Evolutionary conservation across 2,329 filamentous ascomycete genomes (phyloP).

Genomic region (Xylariomycetidae sp.): DNA sequence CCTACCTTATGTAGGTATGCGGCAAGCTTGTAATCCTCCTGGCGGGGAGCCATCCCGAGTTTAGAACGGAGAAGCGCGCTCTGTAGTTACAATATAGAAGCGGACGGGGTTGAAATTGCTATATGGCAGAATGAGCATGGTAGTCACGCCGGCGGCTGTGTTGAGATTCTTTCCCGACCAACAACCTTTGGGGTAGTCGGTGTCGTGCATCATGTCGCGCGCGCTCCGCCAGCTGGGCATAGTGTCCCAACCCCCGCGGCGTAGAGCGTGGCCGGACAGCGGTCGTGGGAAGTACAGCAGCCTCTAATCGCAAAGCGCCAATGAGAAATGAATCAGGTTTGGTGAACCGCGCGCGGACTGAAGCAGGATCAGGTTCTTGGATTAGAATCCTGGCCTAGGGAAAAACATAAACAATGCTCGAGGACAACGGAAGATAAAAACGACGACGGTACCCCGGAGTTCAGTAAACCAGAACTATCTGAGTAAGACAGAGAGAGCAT

Average conservation of each 20-base stretch:
- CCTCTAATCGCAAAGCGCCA: conserved; percentile 15
- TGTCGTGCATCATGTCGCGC: conserved; percentile 23
- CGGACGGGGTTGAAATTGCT: conserved; percentile 4
- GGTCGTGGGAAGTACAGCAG: too few species aligned
- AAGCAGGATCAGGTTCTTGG: conserved; percentile 16
- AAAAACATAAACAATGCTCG: too few species aligned
- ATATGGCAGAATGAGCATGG: conserved; percentile 13
- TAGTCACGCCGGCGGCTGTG: conserved; percentile 12
- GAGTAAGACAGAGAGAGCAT: too few species aligned
- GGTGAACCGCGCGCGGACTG: conserved; percentile 27
- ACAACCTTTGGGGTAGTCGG: conserved; percentile 8
- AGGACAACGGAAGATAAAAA: too few species aligned
- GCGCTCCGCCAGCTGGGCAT: conserved; percentile 18
- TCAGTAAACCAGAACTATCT: too few species aligned
- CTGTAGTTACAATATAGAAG: conserved; percentile 14
- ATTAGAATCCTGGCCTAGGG: too few species aligned
- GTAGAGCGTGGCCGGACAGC: too few species aligned
- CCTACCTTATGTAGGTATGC: too few species aligned
- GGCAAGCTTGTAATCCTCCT: too few species aligned
- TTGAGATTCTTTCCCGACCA: conserved; percentile 10
- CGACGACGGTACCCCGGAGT: too few species aligned
- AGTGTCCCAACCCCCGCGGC: too few species aligned
- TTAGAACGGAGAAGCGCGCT: conserved; percentile 21
- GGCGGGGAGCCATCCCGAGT: too few species aligned
- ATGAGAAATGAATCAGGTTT: conserved; percentile 17